Base-by-base conservation (phyloP, 495 filamentous ascomycete species). In the Aspergillus sparsus region DNA sequence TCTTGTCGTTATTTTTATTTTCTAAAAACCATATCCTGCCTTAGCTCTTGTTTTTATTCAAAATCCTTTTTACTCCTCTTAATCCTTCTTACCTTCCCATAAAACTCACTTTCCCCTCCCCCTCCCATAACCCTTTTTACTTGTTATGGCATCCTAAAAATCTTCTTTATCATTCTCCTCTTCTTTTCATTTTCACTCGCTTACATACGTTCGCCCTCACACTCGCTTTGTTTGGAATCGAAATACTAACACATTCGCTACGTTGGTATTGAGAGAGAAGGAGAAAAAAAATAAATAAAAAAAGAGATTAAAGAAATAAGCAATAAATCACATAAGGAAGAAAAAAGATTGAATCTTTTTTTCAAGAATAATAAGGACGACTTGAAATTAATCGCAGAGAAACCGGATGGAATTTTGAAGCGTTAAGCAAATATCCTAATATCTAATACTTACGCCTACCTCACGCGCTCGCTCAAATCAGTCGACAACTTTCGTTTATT, bases 181-280 rank as follows among this genome's bases (percentile, higher is more conserved):
- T 49, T 46, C 46, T 63, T 59, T 65, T 59, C 52, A 41, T 60
- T 61, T 61, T 55, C 54, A 57, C 41, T 57, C 58, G 58, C 55
- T 65, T 62, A 49, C 63, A 52, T 68, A 73, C 74, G 72, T 74
- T 77, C 74, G 76, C 75, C 74, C 73, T 71, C 67, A 79, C 76
- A 76, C 73, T 79, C 75, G 76, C 75, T 78, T 72, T 67, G 66
- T 74, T 66, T 73, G 65, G 69, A 63, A 74, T 68, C 60, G 56
- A 70, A 73, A 63, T 68, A 57, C 57, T 61, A 70, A 62, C 71
- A 77, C 76, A 68, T 74, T 79, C 76, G 76, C 76, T 79, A 79
- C 72, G 67, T 63, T 68, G 62, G 49, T 56, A 34, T 64, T 66
- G 67, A 62, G 31, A 62, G 32, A 15, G 49, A 57, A 44, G 60